phyloP scores from a whole-genome alignment of 176 grass and related monocot species.

The Sorghum bicolor region DNA sequence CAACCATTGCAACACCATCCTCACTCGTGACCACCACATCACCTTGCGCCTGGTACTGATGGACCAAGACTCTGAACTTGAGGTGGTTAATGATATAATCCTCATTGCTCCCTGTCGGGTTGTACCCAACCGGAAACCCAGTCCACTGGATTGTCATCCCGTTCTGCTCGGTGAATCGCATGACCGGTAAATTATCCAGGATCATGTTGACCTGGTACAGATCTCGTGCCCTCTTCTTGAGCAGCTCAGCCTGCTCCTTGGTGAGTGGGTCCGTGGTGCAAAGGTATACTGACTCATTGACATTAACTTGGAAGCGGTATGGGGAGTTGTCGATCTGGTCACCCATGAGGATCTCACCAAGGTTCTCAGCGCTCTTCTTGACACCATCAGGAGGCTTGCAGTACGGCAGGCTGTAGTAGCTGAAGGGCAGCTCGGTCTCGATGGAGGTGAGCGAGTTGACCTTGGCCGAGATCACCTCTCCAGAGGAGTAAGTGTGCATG shows the following conservation, averaged over 20 bases:
- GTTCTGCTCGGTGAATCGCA: conserved; percentile 65
- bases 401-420: conserved; percentile 78
- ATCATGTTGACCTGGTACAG: conserved; percentile 89
- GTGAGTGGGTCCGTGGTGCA: conserved; percentile 71
- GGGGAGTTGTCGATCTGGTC: conserved; percentile 88
- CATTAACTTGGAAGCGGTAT: conserved; percentile 58
- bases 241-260: conserved; percentile 60
- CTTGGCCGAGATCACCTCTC: conserved; percentile 52
- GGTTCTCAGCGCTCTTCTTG: conserved; percentile 80
- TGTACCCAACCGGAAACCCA: conserved; percentile 63
- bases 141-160: conserved; percentile 67
- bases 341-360: conserved; percentile 84
- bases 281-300: conserved; percentile 63
- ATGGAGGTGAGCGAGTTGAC: conserved; percentile 87
- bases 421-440: conserved; percentile 75
- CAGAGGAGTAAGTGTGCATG: conserved; percentile 64
- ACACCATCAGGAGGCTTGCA: conserved; percentile 61
- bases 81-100: conserved; percentile 81
- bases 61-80: conserved; percentile 73
- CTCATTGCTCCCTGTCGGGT: conserved; percentile 51
- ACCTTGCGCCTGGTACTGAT: conserved; percentile 50
- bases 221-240: conserved; percentile 60
- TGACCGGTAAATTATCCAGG: conserved; percentile 68
- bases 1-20: conserved; percentile 67
- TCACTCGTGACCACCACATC: conserved; percentile 56